Evolutionary conservation across 352 stramenopile species (phyloP).

Genomic region (Pythium rhizo-oryzae): DNA sequence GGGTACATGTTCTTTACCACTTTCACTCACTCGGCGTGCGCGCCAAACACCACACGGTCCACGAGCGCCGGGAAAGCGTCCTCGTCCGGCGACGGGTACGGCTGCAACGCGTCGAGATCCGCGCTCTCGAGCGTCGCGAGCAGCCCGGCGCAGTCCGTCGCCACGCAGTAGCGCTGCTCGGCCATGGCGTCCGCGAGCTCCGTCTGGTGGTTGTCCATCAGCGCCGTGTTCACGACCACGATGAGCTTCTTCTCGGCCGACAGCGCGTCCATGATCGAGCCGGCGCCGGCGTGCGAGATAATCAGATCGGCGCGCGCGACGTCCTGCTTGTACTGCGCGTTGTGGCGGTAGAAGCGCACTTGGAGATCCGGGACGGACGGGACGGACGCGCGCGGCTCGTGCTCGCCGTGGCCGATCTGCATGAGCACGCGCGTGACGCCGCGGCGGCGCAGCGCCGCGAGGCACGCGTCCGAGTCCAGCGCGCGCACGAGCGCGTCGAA

Average conservation of each 20-base stretch:
- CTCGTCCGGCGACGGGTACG: constrained; percentile 64
- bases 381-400: constrained; percentile 37
- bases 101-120: constrained; percentile 44
- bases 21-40: not conserved
- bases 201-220: constrained; percentile 98
- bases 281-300: constrained; percentile 94
- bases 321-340: constrained; percentile 89
- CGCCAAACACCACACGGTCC: constrained; percentile 49
- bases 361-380: constrained; percentile 36
- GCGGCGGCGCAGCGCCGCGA: constrained; percentile 45
- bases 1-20: not conserved
- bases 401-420: constrained; percentile 83
- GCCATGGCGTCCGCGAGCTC: constrained; percentile 95
- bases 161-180: constrained; percentile 57
- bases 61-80: constrained; percentile 68
- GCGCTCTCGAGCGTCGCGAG: constrained; percentile 36
- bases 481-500: constrained; percentile 90
- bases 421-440: constrained; percentile 70
- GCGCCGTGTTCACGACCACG: constrained; percentile 93
- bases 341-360: constrained; percentile 87
- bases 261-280: constrained; percentile 93
- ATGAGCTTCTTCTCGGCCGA: constrained; percentile 81
- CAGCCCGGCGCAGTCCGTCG: constrained; percentile 49
- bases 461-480: constrained; percentile 64
- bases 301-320: constrained; percentile 92